Evolutionary conservation across 257 asterid genomes (phyloP).

Genomic region (Nicotiana knightiana): DNA sequence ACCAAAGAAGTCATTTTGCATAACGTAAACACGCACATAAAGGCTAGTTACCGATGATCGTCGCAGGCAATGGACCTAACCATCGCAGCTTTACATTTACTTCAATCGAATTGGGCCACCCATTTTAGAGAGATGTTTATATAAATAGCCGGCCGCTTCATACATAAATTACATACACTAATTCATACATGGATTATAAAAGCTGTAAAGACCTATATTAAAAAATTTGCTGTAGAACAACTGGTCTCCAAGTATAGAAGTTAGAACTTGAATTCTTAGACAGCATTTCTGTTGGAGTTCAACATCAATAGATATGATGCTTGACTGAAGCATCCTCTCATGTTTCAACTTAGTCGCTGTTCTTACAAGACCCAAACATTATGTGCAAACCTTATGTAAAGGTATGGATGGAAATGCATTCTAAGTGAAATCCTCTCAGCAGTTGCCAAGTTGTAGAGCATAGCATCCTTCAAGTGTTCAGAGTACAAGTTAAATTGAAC

Average conservation of each 20-base stretch:
- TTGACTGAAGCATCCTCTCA: neutral
- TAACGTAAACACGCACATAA: too few relatives aligned
- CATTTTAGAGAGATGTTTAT: too few relatives aligned
- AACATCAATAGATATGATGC: neutral
- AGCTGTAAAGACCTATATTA: too few relatives aligned
- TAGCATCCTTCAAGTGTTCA: neutral
- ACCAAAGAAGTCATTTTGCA: too few relatives aligned
- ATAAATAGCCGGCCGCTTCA: too few relatives aligned
- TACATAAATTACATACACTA: too few relatives aligned
- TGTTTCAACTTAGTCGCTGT: neutral
- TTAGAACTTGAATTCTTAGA: neutral
- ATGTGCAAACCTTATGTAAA: neutral
- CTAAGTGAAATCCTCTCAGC: neutral
- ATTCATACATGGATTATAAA: too few relatives aligned
- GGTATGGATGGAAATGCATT: neutral
- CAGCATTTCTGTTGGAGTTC: neutral
- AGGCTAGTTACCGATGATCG: too few relatives aligned
- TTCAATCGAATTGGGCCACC: too few relatives aligned
- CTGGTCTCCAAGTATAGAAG: neutral
- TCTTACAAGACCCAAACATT: too few relatives aligned
- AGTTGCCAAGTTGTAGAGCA: neutral
- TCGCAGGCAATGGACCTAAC: too few relatives aligned
- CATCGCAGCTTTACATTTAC: too few relatives aligned
- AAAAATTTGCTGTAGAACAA: neutral
- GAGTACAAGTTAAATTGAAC: neutral